Conservation (phyloP, 164 flowering plant species). For the grape (Vitis vinifera) region DNA sequence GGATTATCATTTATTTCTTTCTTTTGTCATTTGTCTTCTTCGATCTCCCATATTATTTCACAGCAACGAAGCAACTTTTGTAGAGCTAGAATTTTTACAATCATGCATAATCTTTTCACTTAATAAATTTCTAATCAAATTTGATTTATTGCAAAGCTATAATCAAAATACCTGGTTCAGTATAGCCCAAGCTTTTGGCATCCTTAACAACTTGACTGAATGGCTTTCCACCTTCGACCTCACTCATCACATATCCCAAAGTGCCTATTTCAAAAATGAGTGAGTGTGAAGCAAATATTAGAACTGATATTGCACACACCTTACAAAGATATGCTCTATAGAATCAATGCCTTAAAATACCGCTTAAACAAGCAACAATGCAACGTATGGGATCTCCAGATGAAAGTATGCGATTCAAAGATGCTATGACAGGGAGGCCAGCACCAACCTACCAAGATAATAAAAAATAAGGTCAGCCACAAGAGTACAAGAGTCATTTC, state of each 20-base stretch:
- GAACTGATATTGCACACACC: neutral
- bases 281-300: neutral
- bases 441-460: slow-evolving; percentile 78
- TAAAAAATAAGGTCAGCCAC: neutral
- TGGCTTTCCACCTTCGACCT: slow-evolving; percentile 83
- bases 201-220: slow-evolving; percentile 79
- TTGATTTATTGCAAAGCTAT: neutral
- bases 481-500: neutral
- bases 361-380: slow-evolving; percentile 87
- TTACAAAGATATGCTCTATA: neutral
- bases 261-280: slow-evolving; percentile 54
- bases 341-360: slow-evolving; percentile 33
- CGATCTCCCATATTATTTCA: no score
- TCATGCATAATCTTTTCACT: no score
- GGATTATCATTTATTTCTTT: no score
- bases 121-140: no score
- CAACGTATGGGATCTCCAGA: slow-evolving; percentile 76
- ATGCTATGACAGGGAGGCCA: slow-evolving; percentile 89
- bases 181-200: slow-evolving; percentile 80
- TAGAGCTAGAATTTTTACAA: no score
- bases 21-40: no score
- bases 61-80: no score
- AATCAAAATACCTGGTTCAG: slow-evolving; percentile 79
- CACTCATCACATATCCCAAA: slow-evolving; percentile 95
- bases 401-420: slow-evolving; percentile 67